Conservation (phyloP, 106 monocot species). For the Alisma plantagoaquatica region DNA sequence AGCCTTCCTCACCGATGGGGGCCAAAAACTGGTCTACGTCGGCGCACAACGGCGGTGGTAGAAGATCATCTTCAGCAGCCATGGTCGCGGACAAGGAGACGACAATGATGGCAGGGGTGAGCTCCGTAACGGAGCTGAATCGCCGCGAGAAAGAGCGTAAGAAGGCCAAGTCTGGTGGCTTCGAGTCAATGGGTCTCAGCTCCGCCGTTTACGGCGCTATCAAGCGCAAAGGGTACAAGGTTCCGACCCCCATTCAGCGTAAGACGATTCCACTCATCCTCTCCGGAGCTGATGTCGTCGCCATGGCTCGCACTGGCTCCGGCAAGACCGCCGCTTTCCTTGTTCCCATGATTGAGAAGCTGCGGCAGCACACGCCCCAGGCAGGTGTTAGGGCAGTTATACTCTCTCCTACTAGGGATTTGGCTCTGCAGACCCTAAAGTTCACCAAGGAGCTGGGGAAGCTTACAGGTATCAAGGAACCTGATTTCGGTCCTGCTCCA, state of each 20-base stretch:
- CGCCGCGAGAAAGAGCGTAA: constrained; percentile 31
- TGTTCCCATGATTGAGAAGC: constrained; percentile 76
- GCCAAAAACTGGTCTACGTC: too few relatives aligned
- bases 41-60: too few relatives aligned
- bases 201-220: constrained; percentile 54
- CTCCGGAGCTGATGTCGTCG: constrained; percentile 63
- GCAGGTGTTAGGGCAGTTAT: constrained; percentile 71
- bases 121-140: constrained; percentile 28
- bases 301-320: constrained; percentile 94
- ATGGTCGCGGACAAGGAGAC: constrained; percentile 7
- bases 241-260: constrained; percentile 90
- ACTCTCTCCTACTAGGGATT: constrained; percentile 83
- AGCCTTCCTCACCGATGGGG: too few relatives aligned
- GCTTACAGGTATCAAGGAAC: constrained; percentile 81
- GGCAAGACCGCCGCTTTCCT: constrained; percentile 97
- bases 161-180: constrained; percentile 76
- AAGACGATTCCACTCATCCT: constrained; percentile 89
- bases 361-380: constrained; percentile 54
- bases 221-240: constrained; percentile 76
- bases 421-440: constrained; percentile 85
- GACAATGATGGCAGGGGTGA: constrained; percentile 20
- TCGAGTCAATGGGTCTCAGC: constrained; percentile 76
- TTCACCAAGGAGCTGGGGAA: constrained; percentile 86
- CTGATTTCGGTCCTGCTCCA: too few relatives aligned
- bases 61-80: too few relatives aligned